These are phyloP conservation scores for Candida xiaguanensis DNA, from an alignment of 805 yeast genomes.

Conservation along the genomic window DNA sequence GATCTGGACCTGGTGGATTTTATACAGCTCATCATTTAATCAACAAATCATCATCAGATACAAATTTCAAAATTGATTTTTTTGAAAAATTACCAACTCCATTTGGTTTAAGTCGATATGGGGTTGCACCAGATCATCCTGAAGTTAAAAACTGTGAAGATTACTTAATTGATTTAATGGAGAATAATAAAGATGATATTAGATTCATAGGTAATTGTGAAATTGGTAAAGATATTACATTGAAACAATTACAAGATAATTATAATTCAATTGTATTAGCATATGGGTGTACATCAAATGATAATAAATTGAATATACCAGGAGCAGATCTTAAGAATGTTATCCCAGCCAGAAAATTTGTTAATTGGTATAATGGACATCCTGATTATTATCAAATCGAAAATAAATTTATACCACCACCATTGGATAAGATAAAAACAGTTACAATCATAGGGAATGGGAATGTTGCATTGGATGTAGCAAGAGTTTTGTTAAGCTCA, in stretches of 20 bases:
- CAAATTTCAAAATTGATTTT: conserved; percentile 46
- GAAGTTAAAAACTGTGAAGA: conserved; percentile 86
- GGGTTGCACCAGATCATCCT: conserved; percentile 99
- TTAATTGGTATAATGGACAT: conserved; percentile 94
- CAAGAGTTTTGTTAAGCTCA: conserved; percentile 69
- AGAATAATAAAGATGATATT: conserved; percentile 14
- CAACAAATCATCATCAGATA: conserved; percentile 37
- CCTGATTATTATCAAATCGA: conserved; percentile 51
- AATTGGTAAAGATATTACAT: conserved; percentile 59
- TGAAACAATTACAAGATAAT: conserved; percentile 45
- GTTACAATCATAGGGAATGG: conserved; percentile 95
- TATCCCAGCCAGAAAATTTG: conserved; percentile 77
- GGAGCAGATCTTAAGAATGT: conserved; percentile 67
- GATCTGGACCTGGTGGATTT: conserved; percentile 96
- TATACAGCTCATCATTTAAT: conserved; percentile 78
- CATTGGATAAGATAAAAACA: conserved; percentile 54
- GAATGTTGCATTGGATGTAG: conserved; percentile 90
- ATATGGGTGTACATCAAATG: conserved; percentile 69
- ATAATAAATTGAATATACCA: conserved; percentile 53
- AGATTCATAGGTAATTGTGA: conserved; percentile 67
- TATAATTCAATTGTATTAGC: conserved; percentile 78
- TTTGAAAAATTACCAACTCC: conserved; percentile 88
- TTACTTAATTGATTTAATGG: conserved; percentile 56
- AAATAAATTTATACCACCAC: conserved; percentile 38
- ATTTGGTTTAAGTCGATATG: conserved; percentile 84